Evolutionary conservation across 495 filamentous ascomycete genomes (phyloP).

Genomic region (Copromyces sp.): DNA sequence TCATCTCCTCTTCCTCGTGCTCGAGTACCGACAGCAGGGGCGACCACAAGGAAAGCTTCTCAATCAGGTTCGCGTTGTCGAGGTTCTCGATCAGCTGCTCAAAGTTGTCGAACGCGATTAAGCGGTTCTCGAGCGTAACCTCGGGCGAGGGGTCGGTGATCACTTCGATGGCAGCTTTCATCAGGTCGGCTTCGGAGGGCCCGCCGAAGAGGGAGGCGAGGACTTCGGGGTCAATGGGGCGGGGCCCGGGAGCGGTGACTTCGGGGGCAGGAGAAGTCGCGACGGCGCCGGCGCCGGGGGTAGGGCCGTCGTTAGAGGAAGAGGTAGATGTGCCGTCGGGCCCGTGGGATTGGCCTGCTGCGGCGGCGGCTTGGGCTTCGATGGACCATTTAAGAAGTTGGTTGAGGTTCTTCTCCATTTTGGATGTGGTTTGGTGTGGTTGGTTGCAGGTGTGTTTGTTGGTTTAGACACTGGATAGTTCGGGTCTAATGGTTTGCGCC

Average conservation of each 20-base stretch:
- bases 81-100: constrained; percentile 84
- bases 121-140: constrained; percentile 60
- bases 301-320: constrained; percentile 3
- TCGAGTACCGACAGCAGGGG: constrained; percentile 60
- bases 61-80: constrained; percentile 93
- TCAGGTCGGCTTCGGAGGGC: constrained; percentile 80
- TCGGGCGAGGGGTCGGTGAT: constrained; percentile 51
- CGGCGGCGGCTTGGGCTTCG: constrained; percentile 47
- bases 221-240: constrained; percentile 43
- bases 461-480: not conserved
- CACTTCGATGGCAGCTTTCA: constrained; percentile 71
- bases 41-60: constrained; percentile 66
- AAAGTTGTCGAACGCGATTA: constrained; percentile 91
- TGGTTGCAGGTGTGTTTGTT: not conserved
- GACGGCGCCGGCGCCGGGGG: constrained; percentile 21
- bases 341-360: constrained; percentile 33
- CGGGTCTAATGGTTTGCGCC: not conserved
- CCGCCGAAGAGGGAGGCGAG: constrained; percentile 64
- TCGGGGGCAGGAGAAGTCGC: constrained; percentile 29
- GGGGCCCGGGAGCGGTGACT: constrained; percentile 12
- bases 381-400: constrained; percentile 91
- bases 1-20: constrained; percentile 58
- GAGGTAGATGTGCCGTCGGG: constrained; percentile 24
- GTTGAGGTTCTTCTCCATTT: constrained; percentile 39
- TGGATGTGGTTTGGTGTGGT: constrained; percentile 6